phyloP scores from a whole-genome alignment of 2,329 filamentous ascomycete genomes.

The Claviceps humidiphila region DNA sequence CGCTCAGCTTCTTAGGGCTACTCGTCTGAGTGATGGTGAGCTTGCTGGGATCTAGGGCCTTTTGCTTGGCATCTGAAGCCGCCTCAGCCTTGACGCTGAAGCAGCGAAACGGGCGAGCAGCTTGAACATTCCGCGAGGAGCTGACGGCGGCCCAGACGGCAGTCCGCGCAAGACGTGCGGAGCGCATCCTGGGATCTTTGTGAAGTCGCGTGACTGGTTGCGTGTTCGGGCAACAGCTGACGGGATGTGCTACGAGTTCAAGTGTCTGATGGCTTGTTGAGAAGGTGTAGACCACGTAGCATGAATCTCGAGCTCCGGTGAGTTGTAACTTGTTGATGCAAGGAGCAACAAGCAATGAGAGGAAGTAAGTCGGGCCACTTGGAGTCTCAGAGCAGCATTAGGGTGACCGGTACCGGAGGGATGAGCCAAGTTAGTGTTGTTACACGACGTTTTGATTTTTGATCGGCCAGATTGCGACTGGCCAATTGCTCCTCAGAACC shows the following conservation, averaged over 20 bases:
- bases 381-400: too few species aligned
- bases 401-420: slow-evolving; percentile 6
- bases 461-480: background rate
- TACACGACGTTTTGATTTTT: background rate
- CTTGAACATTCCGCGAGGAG: slow-evolving; percentile 22
- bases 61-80: slow-evolving; percentile 38
- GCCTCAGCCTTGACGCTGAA: slow-evolving; percentile 42
- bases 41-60: slow-evolving; percentile 63
- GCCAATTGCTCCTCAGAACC: background rate
- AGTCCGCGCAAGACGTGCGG: slow-evolving; percentile 17
- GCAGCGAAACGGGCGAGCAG: slow-evolving; percentile 17
- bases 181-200: slow-evolving; percentile 14
- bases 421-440: background rate
- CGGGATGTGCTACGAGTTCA: background rate
- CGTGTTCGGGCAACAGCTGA: too few species aligned
- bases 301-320: background rate
- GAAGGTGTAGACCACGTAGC: background rate
- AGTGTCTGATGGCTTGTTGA: background rate
- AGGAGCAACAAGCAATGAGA: background rate
- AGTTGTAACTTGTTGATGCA: background rate
- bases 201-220: background rate
- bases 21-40: slow-evolving; percentile 62
- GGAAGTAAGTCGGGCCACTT: background rate
- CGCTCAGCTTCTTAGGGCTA: slow-evolving; percentile 59
- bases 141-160: slow-evolving; percentile 21